A percentile compares a stretch with the other conserved stretches of the same genome.
phyloP scores from a whole-genome alignment of 75 land plant species.

The Cunninghamia lanceolata region DNA sequence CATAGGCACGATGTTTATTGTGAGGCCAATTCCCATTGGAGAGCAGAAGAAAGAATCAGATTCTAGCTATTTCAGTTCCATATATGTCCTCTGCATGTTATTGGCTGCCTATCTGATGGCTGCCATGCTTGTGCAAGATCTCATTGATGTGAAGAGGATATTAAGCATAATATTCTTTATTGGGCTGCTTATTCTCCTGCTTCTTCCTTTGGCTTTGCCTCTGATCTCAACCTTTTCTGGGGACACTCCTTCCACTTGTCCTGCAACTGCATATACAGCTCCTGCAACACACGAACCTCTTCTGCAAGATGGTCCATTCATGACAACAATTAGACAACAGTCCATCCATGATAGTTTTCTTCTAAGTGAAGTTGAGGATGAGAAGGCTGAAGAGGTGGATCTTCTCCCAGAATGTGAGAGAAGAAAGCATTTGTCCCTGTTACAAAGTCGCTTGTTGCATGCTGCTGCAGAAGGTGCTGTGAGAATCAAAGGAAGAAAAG shows the following conservation, averaged over 20 bases:
- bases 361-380: conserved; percentile 94
- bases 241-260: conserved; percentile 8
- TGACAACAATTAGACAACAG: conserved; percentile 16
- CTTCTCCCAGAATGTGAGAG: conserved; percentile 64
- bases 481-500: conserved; percentile 67
- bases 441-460: conserved; percentile 51
- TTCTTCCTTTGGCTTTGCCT: conserved; percentile 63
- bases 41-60: conserved; percentile 47
- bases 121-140: conserved; percentile 76
- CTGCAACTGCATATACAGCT: not conserved
- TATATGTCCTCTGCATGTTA: conserved; percentile 64
- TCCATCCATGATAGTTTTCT: conserved; percentile 19
- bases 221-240: conserved; percentile 24
- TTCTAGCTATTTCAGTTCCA: conserved; percentile 45
- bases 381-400: conserved; percentile 67
- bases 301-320: conserved; percentile 28
- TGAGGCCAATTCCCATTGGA: conserved; percentile 71
- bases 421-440: conserved; percentile 37
- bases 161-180: conserved; percentile 39
- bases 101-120: conserved; percentile 83
- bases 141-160: conserved; percentile 39
- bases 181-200: conserved; percentile 42
- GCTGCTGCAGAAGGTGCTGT: conserved; percentile 96
- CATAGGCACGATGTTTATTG: conserved; percentile 66
- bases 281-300: conserved; percentile 35